Evolutionary conservation across 192 early-diverging fungal species (phyloP).

Genomic region (Coemansia sp.): DNA sequence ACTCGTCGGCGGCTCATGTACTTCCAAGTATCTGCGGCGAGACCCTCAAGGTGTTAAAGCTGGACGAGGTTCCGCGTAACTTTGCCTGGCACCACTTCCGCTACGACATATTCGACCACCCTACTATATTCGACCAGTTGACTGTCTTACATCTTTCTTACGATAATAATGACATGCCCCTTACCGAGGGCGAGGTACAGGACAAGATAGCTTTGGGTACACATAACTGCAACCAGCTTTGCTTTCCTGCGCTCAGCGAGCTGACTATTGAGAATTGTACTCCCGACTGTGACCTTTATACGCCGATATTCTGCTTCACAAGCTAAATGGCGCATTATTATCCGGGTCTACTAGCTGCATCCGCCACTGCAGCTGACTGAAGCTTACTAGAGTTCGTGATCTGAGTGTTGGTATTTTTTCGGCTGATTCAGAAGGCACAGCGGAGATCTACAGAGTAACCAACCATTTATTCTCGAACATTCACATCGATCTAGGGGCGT

Average conservation of each 20-base stretch:
- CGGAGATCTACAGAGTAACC: not conserved
- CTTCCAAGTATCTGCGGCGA: not conserved
- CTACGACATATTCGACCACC: not conserved
- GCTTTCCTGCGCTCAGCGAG: not conserved
- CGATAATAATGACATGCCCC: not conserved
- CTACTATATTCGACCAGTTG: not conserved
- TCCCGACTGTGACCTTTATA: slow-evolving; percentile 5
- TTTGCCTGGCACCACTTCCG: slow-evolving; percentile 3
- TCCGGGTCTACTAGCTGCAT: not conserved
- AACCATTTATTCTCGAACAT: not conserved
- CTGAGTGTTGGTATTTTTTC: not conserved
- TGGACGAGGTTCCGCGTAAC: not conserved
- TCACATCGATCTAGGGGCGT: too few species aligned
- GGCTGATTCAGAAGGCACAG: not conserved
- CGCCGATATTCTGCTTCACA: not conserved
- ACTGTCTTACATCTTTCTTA: not conserved
- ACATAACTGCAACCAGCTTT: not conserved
- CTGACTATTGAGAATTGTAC: not conserved
- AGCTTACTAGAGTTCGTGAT: not conserved
- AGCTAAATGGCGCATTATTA: not conserved
- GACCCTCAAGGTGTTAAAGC: not conserved
- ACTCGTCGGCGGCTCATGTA: not conserved
- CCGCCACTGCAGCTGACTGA: not conserved
- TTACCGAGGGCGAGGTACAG: not conserved
- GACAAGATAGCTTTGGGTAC: not conserved